These are phyloP conservation scores for Neurospora sp. DNA, from an alignment of 495 filamentous ascomycete genomes.

Conservation along the genomic window DNA sequence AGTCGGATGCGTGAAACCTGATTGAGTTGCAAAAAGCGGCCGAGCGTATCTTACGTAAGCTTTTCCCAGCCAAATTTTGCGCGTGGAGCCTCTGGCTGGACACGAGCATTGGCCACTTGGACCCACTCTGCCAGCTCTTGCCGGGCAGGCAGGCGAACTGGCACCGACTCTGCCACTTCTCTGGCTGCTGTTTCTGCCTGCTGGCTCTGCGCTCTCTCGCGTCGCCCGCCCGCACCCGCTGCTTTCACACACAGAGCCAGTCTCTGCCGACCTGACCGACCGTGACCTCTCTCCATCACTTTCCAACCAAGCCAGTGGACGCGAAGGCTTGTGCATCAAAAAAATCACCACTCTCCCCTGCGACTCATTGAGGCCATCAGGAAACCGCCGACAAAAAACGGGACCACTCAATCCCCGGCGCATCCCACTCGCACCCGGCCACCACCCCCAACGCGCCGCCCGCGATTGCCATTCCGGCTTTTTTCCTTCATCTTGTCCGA, in stretches of 20 bases:
- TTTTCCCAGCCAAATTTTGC: not conserved
- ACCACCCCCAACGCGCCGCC: slow-evolving; percentile 15
- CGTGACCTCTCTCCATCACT: slow-evolving; percentile 47
- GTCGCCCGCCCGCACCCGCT: not conserved
- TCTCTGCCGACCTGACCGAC: not conserved
- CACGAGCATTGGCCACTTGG: not conserved
- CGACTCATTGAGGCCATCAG: slow-evolving; percentile 42
- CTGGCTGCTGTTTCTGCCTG: not conserved
- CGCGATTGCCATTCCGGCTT: slow-evolving; percentile 13
- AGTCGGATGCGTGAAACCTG: not conserved
- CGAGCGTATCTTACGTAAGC: not conserved
- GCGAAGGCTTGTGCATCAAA: slow-evolving; percentile 43
- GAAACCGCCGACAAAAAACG: slow-evolving; percentile 30
- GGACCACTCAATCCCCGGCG: slow-evolving; percentile 31
- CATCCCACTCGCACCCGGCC: slow-evolving; percentile 17
- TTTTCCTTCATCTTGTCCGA: not conserved
- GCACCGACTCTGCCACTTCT: not conserved
- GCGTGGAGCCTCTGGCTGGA: not conserved
- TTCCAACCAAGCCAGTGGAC: not conserved
- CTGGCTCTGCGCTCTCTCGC: not conserved
- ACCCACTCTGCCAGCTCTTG: not conserved
- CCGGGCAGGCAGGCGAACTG: not conserved
- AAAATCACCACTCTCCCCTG: slow-evolving; percentile 45
- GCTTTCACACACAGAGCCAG: not conserved
- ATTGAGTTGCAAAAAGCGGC: not conserved